Base-by-base conservation (phyloP, 1,284 basidiomycete genomes). In the Agaricales sp. region DNA sequence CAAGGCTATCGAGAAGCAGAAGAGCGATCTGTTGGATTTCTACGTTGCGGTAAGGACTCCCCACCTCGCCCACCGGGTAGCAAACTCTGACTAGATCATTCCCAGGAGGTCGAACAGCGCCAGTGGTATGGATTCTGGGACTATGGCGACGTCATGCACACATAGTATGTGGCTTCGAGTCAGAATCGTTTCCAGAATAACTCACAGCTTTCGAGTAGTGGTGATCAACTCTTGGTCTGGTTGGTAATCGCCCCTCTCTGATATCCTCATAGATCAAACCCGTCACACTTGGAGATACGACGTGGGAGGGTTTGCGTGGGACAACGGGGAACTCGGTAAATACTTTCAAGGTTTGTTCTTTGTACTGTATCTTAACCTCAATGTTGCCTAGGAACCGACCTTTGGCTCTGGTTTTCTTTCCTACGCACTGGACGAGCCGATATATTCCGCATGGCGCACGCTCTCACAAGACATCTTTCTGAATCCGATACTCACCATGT, bases 401-500 rank as follows among this genome's bases (percentile, higher is more conserved):
- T 70, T 11, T 70, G 69, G 69, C 60, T 71, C 1, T 71, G 69
- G 69, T 64, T 67, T 55, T 68, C 67, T 0, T 70, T 70, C 58
- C 52, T 71, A 26, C 65, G 69, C 3, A 70, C 69, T 14, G 69
- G 69, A 2, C 58, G 68, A 22, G 64, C 66, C 1, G 69, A 71
- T 45, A 54, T 70, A 8, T 71, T 67, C 58, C 61, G 63, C 3
- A 61, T 68, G 25, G 67, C 68, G 8, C 56, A 61, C 43, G 65
- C 67, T 2, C 61, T 71, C 64, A 71, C 69, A 4, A 60, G 67
- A 3, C 68, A 70, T 50, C 54, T 70, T 14, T 66, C 67, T 1
- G 69, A 71, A 53, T 64, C 67, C 21, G 68, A 70, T 53, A 67
- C 63, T 26, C 68, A 71, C 52, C 67, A 69, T 48, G 66, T 54